phyloP scores from a whole-genome alignment of 768 basidiomycete genomes.

The Pholiota microspora region DNA sequence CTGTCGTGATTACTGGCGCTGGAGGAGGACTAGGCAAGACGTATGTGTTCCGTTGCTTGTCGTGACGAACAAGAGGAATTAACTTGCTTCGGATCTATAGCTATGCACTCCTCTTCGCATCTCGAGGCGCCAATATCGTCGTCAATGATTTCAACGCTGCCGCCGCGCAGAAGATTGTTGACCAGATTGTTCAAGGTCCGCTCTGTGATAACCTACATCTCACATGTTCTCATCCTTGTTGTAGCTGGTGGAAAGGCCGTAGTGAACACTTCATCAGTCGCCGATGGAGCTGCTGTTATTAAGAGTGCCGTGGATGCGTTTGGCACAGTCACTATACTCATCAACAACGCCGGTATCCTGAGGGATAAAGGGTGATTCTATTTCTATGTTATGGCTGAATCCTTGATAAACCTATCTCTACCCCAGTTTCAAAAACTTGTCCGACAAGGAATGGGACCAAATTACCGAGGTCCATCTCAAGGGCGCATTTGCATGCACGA shows the following conservation, averaged over 20 bases:
- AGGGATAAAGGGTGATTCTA: conserved; percentile 68
- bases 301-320: conserved; percentile 83
- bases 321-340: conserved; percentile 80
- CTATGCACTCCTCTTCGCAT: conserved; percentile 90
- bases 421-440: conserved; percentile 92
- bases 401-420: conserved; percentile 3
- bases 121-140: conserved; percentile 89
- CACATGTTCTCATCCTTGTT: background rate
- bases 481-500: conserved; percentile 89
- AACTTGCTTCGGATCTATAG: conserved; percentile 35
- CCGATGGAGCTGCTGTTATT: conserved; percentile 85
- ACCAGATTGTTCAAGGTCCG: conserved; percentile 80
- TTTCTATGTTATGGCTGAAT: background rate
- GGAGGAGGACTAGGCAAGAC: conserved; percentile 93
- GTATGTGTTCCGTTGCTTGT: conserved; percentile 43
- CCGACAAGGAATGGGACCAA: conserved; percentile 91
- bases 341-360: conserved; percentile 95
- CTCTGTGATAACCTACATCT: background rate
- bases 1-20: conserved; percentile 93
- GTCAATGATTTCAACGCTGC: conserved; percentile 91
- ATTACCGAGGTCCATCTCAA: conserved; percentile 89
- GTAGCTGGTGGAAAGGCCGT: conserved; percentile 89
- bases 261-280: conserved; percentile 81
- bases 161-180: conserved; percentile 90
- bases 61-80: conserved; percentile 4